Percentiles rank a stretch among this genome's conserved stretches.
phyloP scores from a whole-genome alignment of 768 basidiomycete species.

The Trametes gibbosa region DNA sequence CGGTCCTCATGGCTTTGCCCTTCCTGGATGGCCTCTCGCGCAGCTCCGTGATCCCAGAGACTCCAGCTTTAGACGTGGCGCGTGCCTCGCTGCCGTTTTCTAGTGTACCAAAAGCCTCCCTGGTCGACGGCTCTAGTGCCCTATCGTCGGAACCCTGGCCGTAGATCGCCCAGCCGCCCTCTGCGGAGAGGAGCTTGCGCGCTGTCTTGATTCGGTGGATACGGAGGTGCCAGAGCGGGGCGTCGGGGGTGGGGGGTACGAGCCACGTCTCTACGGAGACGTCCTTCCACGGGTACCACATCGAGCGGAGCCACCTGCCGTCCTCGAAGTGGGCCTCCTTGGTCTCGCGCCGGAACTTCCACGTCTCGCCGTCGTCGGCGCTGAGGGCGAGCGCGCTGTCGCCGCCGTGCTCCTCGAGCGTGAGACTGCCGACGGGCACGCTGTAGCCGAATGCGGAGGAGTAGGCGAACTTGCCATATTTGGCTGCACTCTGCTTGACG shows the following conservation, averaged over 20 bases:
- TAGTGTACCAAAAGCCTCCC: slow-evolving; percentile 45
- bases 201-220: slow-evolving; percentile 59
- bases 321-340: slow-evolving; percentile 56
- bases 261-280: slow-evolving; percentile 76
- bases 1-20: slow-evolving; percentile 54
- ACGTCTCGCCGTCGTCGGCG: slow-evolving; percentile 69
- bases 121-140: slow-evolving; percentile 47
- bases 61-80: slow-evolving; percentile 58
- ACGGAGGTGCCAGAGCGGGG: slow-evolving; percentile 68
- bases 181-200: slow-evolving; percentile 54
- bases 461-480: slow-evolving; percentile 78
- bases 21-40: slow-evolving; percentile 29
- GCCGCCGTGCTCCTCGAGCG: slow-evolving; percentile 67
- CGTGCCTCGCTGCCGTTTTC: slow-evolving; percentile 48
- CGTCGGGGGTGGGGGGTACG: slow-evolving; percentile 54
- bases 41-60: slow-evolving; percentile 58
- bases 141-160: slow-evolving; percentile 62
- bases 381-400: slow-evolving; percentile 71
- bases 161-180: slow-evolving; percentile 71
- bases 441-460: slow-evolving; percentile 77
- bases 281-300: slow-evolving; percentile 75
- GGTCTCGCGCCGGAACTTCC: slow-evolving; percentile 66
- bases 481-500: slow-evolving; percentile 74
- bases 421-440: slow-evolving; percentile 58
- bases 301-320: slow-evolving; percentile 54